Evolutionary conservation across 345 rosid genomes (phyloP), one percentile per base, ranked within the genome.

Genomic region (Populus pruinosa): DNA sequence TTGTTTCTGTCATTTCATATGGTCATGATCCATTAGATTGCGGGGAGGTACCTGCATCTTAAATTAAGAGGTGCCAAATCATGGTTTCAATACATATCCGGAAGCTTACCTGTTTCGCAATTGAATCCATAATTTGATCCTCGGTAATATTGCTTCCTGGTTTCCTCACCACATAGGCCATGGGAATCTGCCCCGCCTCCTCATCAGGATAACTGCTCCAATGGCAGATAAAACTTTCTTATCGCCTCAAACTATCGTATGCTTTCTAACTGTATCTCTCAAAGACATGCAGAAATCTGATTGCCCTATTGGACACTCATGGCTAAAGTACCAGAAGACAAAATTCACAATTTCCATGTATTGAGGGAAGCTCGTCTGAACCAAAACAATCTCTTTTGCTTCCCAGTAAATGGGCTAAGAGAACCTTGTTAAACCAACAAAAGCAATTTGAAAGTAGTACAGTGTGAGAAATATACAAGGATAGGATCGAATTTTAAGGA

Each of bases 171-270:
- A 96, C 85, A 81, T 80, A 93, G n/a, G 96, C 98, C 97, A 96
- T 96, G 29, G 99, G 99, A 73, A 96, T 91, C 85, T 96, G 85
- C 11, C 98, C 98, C 67, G 97, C 94, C 78, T 90, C 98, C 89
- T 91, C 96, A 78, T 96, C 99, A 17, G 99, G 97, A 61, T 89
- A 93, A 81, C 98, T 96, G 88, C 70, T 71, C 70, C 67, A 69
- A 69, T 50, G 56, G 21, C 7, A 50, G 7, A 6, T 5, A 50
- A 18, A 50, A 38, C 8, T 38, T 38, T 5, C 2, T 50, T 1
- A 16, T 50, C 56, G 18, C 8, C 2, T 18, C 44, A 41, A 41
- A 41, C 6, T 5, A 10, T 9, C 44, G 6, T 50, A 17, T 50
- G 20, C 56, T 16, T 50, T 50, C 20, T 17, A 50, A 17, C 8